Evolutionary conservation across 176 grass and related monocot genomes (phyloP).

Genomic region (Juncus inflexus): DNA sequence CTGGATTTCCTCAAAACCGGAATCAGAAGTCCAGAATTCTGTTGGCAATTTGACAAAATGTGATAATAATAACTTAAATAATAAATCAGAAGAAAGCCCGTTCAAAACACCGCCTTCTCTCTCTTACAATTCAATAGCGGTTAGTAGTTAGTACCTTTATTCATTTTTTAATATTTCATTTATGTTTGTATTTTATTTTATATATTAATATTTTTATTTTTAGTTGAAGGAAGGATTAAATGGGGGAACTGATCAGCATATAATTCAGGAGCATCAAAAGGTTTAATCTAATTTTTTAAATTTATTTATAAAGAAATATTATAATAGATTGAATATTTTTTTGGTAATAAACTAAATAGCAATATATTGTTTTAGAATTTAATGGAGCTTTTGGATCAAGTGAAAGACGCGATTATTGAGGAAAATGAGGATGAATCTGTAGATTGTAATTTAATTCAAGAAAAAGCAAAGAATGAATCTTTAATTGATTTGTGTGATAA

Average conservation of each 20-base stretch:
- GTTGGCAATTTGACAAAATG: constrained; percentile 12
- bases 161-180: constrained; percentile 2
- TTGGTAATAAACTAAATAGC: no score
- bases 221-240: constrained; percentile 33
- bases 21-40: constrained; percentile 33
- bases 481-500: constrained; percentile 25
- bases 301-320: constrained; percentile 2
- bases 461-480: constrained; percentile 4
- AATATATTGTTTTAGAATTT: constrained; percentile 46
- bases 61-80: constrained; percentile 33
- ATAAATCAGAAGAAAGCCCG: constrained; percentile 42
- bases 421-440: constrained; percentile 36
- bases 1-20: constrained; percentile 52
- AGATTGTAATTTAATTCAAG: constrained; percentile 17
- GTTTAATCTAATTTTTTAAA: constrained; percentile 32
- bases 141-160: constrained; percentile 17
- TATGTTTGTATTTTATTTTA: constrained; percentile 14
- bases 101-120: constrained; percentile 83
- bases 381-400: constrained; percentile 92
- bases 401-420: constrained; percentile 90
- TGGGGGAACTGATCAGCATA: constrained; percentile 41
- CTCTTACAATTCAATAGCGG: constrained; percentile 53
- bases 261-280: constrained; percentile 61
- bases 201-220: constrained; percentile 20
- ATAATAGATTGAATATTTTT: no score